Evolutionary conservation across 371 early-diverging fungal species (phyloP).

Genomic region (Cokeromyces recurvatus): DNA sequence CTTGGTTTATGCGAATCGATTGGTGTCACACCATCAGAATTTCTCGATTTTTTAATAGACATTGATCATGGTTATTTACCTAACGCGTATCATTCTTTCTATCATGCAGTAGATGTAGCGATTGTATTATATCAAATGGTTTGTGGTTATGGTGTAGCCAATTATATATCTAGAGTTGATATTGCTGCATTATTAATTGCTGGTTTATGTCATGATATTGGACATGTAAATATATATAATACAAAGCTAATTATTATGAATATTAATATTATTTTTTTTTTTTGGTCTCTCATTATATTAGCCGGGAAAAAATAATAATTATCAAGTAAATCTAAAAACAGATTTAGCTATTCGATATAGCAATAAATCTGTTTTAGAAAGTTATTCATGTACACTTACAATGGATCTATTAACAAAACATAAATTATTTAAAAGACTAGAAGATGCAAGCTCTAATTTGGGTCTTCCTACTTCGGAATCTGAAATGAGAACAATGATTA

Average conservation of each 20-base stretch:
- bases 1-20: constrained; percentile 53
- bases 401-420: constrained; percentile 67
- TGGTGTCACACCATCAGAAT: constrained; percentile 48
- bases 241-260: background rate
- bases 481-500: constrained; percentile 48
- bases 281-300: constrained; percentile 14
- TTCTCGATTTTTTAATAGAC: constrained; percentile 78
- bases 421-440: constrained; percentile 47
- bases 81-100: constrained; percentile 85
- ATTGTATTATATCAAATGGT: constrained; percentile 73
- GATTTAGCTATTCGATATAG: constrained; percentile 66
- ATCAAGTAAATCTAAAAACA: constrained; percentile 80
- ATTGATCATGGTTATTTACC: constrained; percentile 70
- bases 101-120: constrained; percentile 83
- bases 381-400: constrained; percentile 75
- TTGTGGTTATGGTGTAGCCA: constrained; percentile 49
- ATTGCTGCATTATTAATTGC: constrained; percentile 48
- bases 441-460: constrained; percentile 20
- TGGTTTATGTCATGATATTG: constrained; percentile 74
- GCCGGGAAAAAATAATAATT: constrained; percentile 90
- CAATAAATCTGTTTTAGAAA: constrained; percentile 80
- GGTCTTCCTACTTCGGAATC: constrained; percentile 42
- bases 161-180: constrained; percentile 60
- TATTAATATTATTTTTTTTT: constrained; percentile 1
- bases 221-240: constrained; percentile 66